phyloP scores from a whole-genome alignment of 306 rosid genomes.

The Rosa rugosa region DNA sequence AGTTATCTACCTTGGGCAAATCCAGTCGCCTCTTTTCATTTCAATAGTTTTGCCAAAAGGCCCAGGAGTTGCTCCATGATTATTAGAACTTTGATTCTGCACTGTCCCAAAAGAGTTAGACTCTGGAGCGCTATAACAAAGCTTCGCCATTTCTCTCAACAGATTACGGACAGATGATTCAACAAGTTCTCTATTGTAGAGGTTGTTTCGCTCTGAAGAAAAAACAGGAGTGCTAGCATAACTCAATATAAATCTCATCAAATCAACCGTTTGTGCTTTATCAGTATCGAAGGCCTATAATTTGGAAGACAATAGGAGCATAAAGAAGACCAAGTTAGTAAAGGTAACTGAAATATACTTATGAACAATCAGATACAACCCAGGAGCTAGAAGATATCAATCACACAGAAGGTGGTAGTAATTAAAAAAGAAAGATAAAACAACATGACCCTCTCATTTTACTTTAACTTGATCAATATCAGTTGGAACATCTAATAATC shows the following conservation, averaged over 20 bases:
- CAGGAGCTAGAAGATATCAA: neutral
- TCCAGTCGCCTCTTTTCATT: slow-evolving; percentile 98
- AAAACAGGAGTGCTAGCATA: slow-evolving; percentile 54
- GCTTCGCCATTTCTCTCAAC: slow-evolving; percentile 63
- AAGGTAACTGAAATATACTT: neutral
- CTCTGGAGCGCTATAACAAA: slow-evolving; percentile 52
- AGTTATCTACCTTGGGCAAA: slow-evolving; percentile 66
- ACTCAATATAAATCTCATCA: slow-evolving; percentile 84
- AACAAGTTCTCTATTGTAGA: slow-evolving; percentile 49
- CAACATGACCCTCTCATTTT: too few species aligned
- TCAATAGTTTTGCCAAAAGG: slow-evolving; percentile 56
- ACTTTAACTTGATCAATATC: too few species aligned
- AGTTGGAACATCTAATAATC: neutral
- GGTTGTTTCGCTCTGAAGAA: slow-evolving; percentile 49
- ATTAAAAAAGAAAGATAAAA: neutral
- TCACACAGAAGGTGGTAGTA: neutral
- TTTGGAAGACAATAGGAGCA: neutral
- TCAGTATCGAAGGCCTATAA: slow-evolving; percentile 56
- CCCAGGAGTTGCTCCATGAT: slow-evolving; percentile 36
- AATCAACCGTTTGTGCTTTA: slow-evolving; percentile 72
- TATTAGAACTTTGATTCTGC: slow-evolving; percentile 45
- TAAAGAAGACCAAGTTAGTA: neutral
- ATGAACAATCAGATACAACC: neutral
- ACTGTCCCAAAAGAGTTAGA: slow-evolving; percentile 37
- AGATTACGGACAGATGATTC: slow-evolving; percentile 73